Conservation (phyloP, 148 eudicot genomes). For the Heliosperma pusillum region DNA sequence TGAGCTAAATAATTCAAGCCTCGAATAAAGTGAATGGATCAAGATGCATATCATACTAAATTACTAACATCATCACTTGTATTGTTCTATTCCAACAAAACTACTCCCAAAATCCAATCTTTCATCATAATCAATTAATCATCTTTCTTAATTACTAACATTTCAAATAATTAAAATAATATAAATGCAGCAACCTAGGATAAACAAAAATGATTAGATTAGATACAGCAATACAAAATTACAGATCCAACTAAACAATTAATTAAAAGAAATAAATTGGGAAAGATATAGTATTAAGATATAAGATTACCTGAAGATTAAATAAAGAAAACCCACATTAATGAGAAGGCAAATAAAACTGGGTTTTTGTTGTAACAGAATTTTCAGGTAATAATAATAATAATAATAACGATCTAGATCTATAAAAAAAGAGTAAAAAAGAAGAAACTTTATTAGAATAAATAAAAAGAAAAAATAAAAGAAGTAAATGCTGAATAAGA, state of each 20-base stretch:
- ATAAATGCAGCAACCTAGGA: not conserved
- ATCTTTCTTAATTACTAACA: not conserved
- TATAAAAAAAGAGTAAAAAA: not conserved
- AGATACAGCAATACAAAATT: not conserved
- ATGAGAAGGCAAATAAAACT: not conserved
- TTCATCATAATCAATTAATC: not conserved
- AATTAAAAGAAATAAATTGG: not conserved
- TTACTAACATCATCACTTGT: not conserved
- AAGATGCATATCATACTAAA: conserved; percentile 3
- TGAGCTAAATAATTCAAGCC: not conserved
- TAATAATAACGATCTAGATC: not conserved
- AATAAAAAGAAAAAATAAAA: too few species aligned
- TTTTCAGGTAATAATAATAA: not conserved
- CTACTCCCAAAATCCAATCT: not conserved
- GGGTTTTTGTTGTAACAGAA: not conserved
- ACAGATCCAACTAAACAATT: conserved; percentile 4
- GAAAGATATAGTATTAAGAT: not conserved
- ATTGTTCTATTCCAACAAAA: not conserved
- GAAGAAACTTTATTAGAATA: not conserved
- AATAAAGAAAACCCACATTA: conserved; percentile 7
- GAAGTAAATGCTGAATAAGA: not conserved
- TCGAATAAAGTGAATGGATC: not conserved
- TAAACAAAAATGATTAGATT: not conserved
- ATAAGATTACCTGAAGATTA: conserved; percentile 9
- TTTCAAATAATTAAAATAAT: not conserved